These are phyloP conservation scores for Quercus ilex DNA, from an alignment of 306 rosid genomes.

Conservation along the genomic window DNA sequence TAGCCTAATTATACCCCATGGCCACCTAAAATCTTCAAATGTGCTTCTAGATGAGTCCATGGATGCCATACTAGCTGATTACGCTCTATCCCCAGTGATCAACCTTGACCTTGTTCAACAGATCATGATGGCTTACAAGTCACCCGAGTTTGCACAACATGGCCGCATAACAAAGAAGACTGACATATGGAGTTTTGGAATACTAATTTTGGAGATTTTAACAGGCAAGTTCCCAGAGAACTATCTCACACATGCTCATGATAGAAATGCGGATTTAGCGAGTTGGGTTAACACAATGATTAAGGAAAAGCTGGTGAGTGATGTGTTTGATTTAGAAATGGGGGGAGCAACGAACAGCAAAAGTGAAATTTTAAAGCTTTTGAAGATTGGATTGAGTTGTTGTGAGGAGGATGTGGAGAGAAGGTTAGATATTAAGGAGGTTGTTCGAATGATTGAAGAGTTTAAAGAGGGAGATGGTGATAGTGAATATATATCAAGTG, in stretches of 20 bases:
- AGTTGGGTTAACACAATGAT: conserved; percentile 79
- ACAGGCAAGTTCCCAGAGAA: conserved; percentile 89
- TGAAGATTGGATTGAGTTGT: conserved; percentile 83
- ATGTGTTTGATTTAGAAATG: conserved; percentile 74
- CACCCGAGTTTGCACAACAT: conserved; percentile 72
- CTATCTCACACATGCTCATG: conserved; percentile 50
- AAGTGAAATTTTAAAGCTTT: conserved; percentile 66
- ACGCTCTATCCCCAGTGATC: conserved; percentile 58
- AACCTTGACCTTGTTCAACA: conserved; percentile 64
- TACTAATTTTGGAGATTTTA: conserved; percentile 74
- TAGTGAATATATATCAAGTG: conserved; percentile 33
- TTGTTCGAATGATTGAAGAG: conserved; percentile 52
- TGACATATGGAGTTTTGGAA: conserved; percentile 81
- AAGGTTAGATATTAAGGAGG: conserved; percentile 64
- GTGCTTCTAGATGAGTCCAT: conserved; percentile 58
- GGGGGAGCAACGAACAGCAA: conserved; percentile 43
- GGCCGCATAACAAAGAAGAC: conserved; percentile 82
- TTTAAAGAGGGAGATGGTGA: conserved; percentile 38
- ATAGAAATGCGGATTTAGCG: conserved; percentile 52
- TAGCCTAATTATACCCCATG: conserved; percentile 66
- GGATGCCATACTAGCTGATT: conserved; percentile 71
- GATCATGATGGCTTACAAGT: conserved; percentile 86
- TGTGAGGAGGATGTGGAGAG: conserved; percentile 90
- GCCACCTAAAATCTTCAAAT: conserved; percentile 92
- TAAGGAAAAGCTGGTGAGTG: conserved; percentile 61